Conservation (phyloP, 202 grass and related monocot species). For the Carex sylvatica region DNA sequence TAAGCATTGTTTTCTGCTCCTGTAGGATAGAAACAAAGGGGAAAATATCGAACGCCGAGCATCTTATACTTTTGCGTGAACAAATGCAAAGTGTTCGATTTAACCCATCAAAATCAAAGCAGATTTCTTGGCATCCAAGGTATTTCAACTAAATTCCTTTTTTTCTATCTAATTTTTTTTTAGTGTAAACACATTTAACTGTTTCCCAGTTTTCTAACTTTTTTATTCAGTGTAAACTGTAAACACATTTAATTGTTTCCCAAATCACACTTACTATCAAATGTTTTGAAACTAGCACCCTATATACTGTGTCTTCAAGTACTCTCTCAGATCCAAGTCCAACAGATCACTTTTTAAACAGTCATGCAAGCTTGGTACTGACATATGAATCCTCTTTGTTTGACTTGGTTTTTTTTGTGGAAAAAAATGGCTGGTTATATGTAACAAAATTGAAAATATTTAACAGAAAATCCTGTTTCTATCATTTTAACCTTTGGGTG, state of each 20-base stretch:
- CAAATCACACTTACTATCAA: neutral
- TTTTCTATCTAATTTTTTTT: neutral
- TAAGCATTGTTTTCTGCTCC: neutral
- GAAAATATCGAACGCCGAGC: conserved; percentile 7
- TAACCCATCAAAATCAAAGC: conserved; percentile 63
- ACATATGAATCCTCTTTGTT: neutral
- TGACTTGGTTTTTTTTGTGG: neutral
- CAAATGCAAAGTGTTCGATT: conserved; percentile 31
- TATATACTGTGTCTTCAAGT: neutral
- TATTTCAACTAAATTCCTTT: conserved; percentile 14
- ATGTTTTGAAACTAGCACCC: neutral
- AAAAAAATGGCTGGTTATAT: neutral
- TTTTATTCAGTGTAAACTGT: neutral
- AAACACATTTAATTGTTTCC: neutral
- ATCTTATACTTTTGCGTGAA: conserved; percentile 21
- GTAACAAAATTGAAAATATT: neutral
- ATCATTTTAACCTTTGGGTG: neutral
- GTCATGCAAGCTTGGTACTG: neutral
- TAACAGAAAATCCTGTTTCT: neutral
- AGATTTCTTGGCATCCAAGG: conserved; percentile 79
- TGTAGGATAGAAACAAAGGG: conserved; percentile 43
- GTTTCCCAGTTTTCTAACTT: neutral
- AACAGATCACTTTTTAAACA: neutral
- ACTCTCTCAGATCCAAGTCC: neutral
- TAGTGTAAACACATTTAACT: neutral